Base-by-base conservation (phyloP, 768 basidiomycete species). In the Scleroderma bovista region DNA sequence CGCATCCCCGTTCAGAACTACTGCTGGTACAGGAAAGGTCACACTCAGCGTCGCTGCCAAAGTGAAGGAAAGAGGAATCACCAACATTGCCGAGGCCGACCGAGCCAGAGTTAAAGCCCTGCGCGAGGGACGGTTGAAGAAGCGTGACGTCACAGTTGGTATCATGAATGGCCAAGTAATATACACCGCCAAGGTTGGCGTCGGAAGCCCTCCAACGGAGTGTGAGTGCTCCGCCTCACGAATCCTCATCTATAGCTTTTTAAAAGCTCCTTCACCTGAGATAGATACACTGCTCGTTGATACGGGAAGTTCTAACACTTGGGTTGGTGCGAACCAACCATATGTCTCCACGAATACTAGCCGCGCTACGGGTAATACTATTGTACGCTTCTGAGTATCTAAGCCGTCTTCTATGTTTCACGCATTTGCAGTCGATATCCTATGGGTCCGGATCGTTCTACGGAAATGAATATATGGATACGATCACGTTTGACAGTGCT, bases 241-340 rank as follows among this genome's bases (percentile, higher is more conserved):
- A 3, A 5, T 13, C 34, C 13, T 13, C 12, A 15, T 17, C 19
- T 7, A 3, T 17, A 19, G 22, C 6, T 39, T 11, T 2, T 15
- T 8, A 17, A n/a, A 3, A 12, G 33, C 31, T 47, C 43, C 48
- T 6, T 43, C 22, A 22, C 36, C 29, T 19, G 15, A 12, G 19
- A 7, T 26, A 70, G 70, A 57, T 38, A 54, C 54, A 7, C 56
- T 69, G 16, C 20, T 68, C 5, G 47, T 69, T 13, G 67, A 69
- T 40, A 69, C 68, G 2, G 67, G 67, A 43, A 70, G 67, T 45
- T 53, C 64, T 3, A 61, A 60, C 24, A 69, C 68, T 2, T 69
- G 66, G 64, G 32, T 69, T 10, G 67, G 67, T 44, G 64, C 66
- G 15, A 48, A 23, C 17, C 42, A 47, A 0, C 13, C 31, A 34